Evolutionary conservation across 768 basidiomycete species (phyloP), one percentile per base, ranked within the genome.

Genomic region (Clitopilus passeckerianus): DNA sequence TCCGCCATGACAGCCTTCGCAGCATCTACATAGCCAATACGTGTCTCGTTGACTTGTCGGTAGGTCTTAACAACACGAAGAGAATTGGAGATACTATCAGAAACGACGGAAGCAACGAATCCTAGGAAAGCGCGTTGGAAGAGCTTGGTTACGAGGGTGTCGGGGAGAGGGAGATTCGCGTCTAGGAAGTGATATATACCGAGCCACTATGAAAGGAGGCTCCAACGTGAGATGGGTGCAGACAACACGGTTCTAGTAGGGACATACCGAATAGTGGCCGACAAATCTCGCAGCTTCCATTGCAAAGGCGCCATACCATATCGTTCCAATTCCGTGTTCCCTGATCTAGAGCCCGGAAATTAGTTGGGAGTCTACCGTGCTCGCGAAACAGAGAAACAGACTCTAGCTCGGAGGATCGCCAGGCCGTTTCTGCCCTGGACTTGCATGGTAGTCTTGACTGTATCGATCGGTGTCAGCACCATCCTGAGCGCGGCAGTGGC

Each of bases 31-130:
- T 98, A 98, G 1, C 87, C 84, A 15, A 98, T 88, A 30, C 85
- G 82, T 4, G 84, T 84, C 60, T 89, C 87, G 67, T 94, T 85
- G 30, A 95, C 93, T 70, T 98, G 96, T 14, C 95, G 78, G 73
- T 97, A 98, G 0, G 96, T 98, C 81, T 98, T 98, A 68, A 98
- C 74, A 1, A 98, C 95, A 20, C 93, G 84, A 1, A 98, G 76
- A 5, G 89, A 93, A 75, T 98, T 98, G 46, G 90, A 92, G 44
- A 90, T 68, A 1, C 87, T 90, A 68, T 98, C 96, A 10, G 92
- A 95, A 1, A 86, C 78, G 56, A 97, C 78, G 4, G 92, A 93
- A 0, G 95, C 93, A 24, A 75, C 79, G 71, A 98, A 98, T 0
- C 95, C 96, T 62, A 98, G 97, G 70, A 95, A 83, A 0, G 94